A percentile compares a stretch with the other conserved stretches of the same genome.
phyloP scores from a whole-genome alignment of 1,284 basidiomycete genomes.

The Mycosarcoma maydis region DNA sequence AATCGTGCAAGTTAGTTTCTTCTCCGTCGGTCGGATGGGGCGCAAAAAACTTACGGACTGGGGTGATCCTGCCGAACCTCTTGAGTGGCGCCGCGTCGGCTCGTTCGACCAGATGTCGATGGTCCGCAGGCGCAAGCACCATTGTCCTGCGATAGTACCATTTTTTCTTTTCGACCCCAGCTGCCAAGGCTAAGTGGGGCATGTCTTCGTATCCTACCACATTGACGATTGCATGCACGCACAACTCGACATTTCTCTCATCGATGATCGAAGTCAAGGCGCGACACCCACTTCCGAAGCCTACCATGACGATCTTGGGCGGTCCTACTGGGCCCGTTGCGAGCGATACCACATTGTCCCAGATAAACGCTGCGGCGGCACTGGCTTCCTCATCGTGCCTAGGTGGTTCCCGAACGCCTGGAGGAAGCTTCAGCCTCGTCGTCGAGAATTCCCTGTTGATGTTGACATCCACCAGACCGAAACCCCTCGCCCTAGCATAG shows the following conservation, averaged over 20 bases:
- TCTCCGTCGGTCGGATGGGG: not conserved
- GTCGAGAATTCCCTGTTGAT: conserved; percentile 76
- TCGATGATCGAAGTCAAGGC: conserved; percentile 79
- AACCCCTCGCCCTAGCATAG: conserved; percentile 77
- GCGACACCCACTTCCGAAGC: conserved; percentile 83
- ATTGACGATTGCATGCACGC: conserved; percentile 45
- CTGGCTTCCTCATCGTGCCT: not conserved
- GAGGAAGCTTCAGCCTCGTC: not conserved
- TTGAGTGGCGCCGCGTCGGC: conserved; percentile 22
- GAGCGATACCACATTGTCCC: conserved; percentile 93
- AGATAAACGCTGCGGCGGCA: conserved; percentile 73
- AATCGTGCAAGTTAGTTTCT: not conserved
- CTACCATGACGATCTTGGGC: conserved; percentile 80
- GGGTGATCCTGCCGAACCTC: conserved; percentile 27
- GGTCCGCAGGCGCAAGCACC: conserved; percentile 34
- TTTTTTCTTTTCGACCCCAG: conserved; percentile 18
- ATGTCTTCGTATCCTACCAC: conserved; percentile 49
- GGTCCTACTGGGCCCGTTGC: conserved; percentile 65
- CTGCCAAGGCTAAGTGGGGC: conserved; percentile 14
- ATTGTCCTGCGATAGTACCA: conserved; percentile 36
- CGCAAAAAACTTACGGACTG: conserved; percentile 23
- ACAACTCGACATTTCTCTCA: conserved; percentile 64
- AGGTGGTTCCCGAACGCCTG: not conserved
- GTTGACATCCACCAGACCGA: conserved; percentile 86
- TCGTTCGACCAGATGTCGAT: conserved; percentile 23